Conservation (phyloP, 352 stramenopile genomes). For the Thraustochytrium sp. region DNA sequence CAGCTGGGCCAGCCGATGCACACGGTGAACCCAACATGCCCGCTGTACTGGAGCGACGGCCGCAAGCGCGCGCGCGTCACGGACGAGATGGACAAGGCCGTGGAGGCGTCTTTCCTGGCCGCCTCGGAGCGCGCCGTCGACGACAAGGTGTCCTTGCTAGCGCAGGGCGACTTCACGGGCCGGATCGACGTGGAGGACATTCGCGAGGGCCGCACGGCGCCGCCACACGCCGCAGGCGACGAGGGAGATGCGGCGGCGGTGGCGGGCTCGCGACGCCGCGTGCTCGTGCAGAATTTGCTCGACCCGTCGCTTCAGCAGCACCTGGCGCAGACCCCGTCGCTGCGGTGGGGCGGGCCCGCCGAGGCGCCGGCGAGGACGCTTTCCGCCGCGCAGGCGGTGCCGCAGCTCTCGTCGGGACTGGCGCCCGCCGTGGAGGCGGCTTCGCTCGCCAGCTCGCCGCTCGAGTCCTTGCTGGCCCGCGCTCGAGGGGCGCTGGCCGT, state of each 20-base stretch:
- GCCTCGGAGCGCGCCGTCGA: neutral
- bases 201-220: neutral
- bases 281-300: neutral
- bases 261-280: no score
- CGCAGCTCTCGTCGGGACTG: neutral
- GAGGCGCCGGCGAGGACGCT: neutral
- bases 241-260: neutral
- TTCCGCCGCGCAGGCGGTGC: no score
- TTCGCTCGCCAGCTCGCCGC: neutral
- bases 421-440: neutral
- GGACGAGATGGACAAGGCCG: conserved; percentile 4
- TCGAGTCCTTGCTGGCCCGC: neutral
- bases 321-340: neutral
- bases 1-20: conserved; percentile 48
- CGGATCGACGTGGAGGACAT: neutral
- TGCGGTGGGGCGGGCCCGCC: neutral
- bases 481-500: neutral
- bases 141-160: neutral
- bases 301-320: neutral
- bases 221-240: neutral
- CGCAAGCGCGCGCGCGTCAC: neutral
- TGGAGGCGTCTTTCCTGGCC: conserved; percentile 29
- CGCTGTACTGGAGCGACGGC: conserved; percentile 28
- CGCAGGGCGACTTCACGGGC: neutral
- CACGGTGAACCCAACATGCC: conserved; percentile 17